Evolutionary conservation across 768 basidiomycete genomes (phyloP).

Genomic region (Rhizopogon vinicolor): DNA sequence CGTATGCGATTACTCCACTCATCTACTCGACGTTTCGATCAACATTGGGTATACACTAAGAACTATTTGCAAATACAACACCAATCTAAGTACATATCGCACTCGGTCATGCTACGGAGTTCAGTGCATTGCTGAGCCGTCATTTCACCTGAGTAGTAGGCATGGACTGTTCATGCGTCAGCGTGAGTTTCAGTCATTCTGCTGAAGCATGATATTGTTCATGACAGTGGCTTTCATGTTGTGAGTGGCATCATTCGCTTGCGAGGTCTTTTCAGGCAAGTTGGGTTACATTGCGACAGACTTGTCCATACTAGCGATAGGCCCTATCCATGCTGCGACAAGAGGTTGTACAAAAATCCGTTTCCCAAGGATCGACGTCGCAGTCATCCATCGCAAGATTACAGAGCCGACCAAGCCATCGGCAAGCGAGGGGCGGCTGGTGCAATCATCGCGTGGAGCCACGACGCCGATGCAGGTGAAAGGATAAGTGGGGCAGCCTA

Average conservation of each 20-base stretch:
- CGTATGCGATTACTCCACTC: background rate
- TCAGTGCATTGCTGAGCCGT: background rate
- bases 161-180: background rate
- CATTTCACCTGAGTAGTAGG: too few relatives aligned
- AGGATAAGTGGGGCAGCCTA: background rate
- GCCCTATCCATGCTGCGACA: background rate
- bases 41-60: background rate
- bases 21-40: background rate
- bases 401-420: slow-evolving; percentile 23
- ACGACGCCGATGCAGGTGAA: slow-evolving; percentile 30
- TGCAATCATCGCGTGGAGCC: slow-evolving; percentile 27
- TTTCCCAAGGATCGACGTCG: slow-evolving; percentile 47
- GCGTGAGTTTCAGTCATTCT: background rate
- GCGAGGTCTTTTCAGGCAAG: background rate
- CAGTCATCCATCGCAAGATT: slow-evolving; percentile 80
- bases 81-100: background rate
- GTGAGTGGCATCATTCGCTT: background rate
- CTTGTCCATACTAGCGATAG: background rate
- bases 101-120: background rate
- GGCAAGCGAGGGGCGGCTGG: slow-evolving; percentile 20
- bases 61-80: background rate
- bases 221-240: background rate
- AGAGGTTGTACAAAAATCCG: slow-evolving; percentile 10
- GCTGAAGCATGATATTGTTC: background rate
- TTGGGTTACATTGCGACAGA: background rate